Percentiles rank a stretch among this genome's conserved stretches.
Conservation (phyloP, 768 basidiomycete species). For the Pleurotus tuber-regium region DNA sequence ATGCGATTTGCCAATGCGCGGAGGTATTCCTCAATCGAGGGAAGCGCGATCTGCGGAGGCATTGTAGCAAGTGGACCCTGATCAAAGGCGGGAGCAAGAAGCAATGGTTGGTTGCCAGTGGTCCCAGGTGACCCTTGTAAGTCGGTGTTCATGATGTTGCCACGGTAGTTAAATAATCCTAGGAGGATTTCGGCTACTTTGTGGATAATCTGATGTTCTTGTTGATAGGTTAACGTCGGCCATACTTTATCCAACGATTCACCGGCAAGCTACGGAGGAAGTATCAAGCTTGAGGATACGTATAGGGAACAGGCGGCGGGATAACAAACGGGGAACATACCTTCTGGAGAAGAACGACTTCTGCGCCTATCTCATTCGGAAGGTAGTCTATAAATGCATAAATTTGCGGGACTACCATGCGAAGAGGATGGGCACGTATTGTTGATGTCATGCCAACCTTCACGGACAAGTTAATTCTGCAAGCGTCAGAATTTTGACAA, state of each 20-base stretch:
- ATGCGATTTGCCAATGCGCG: slow-evolving; percentile 22
- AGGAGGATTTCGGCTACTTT: slow-evolving; percentile 25
- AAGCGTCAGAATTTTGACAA: neutral
- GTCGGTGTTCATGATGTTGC: slow-evolving; percentile 22
- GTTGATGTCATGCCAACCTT: slow-evolving; percentile 29
- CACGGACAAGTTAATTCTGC: neutral
- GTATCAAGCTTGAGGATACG: too few relatives aligned
- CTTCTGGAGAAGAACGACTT: slow-evolving; percentile 29
- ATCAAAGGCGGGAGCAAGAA: slow-evolving; percentile 23
- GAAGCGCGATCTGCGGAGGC: slow-evolving; percentile 22
- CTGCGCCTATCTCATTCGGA: slow-evolving; percentile 26
- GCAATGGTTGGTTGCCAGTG: slow-evolving; percentile 13
- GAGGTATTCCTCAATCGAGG: slow-evolving; percentile 24
- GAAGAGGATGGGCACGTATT: slow-evolving; percentile 14
- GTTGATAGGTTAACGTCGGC: slow-evolving; percentile 18
- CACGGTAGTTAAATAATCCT: slow-evolving; percentile 23
- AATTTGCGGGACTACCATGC: slow-evolving; percentile 25
- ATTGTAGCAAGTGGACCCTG: slow-evolving; percentile 21
- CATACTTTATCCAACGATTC: slow-evolving; percentile 24
- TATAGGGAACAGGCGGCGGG: too few relatives aligned
- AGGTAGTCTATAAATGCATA: slow-evolving; percentile 25
- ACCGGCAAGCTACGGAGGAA: slow-evolving; percentile 21
- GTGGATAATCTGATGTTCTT: slow-evolving; percentile 20
- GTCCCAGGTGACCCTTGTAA: slow-evolving; percentile 16
- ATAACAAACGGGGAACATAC: slow-evolving; percentile 15